Conservation (phyloP, 176 grass and related monocot genomes). For the Chrysopogon serrulatus region DNA sequence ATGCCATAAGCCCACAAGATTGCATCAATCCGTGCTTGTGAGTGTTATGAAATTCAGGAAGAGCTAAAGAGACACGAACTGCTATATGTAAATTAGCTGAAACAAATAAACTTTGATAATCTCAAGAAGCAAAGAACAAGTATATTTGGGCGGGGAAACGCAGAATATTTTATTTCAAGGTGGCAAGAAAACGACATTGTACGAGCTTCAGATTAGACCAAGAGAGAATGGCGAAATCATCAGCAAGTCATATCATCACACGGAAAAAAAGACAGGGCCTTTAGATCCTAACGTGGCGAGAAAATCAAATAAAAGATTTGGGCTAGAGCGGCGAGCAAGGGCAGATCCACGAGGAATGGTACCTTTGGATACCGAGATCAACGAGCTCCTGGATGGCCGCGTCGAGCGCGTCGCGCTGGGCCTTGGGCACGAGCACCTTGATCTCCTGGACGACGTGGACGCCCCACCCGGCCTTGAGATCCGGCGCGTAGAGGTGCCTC, state of each 20-base stretch:
- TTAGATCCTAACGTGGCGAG: background rate
- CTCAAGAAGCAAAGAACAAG: background rate
- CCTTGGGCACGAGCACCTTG: slow-evolving; percentile 73
- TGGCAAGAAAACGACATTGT: background rate
- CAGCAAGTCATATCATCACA: background rate
- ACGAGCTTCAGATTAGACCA: background rate
- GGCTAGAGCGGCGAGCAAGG: background rate
- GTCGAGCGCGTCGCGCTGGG: slow-evolving; percentile 45
- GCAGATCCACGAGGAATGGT: slow-evolving; percentile 5
- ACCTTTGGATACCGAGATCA: slow-evolving; percentile 81
- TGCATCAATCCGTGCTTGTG: background rate
- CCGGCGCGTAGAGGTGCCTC: slow-evolving; percentile 77
- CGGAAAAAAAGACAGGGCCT: background rate
- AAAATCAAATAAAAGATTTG: background rate
- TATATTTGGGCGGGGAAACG: background rate
- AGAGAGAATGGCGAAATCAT: background rate
- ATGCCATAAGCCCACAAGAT: slow-evolving; percentile 11
- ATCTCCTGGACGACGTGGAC: slow-evolving; percentile 84
- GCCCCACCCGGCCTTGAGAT: slow-evolving; percentile 79
- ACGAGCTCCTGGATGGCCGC: slow-evolving; percentile 68
- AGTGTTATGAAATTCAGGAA: background rate
- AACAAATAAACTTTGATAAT: background rate
- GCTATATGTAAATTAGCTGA: background rate
- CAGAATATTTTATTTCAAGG: background rate
- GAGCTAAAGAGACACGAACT: background rate